Base-by-base conservation (phyloP, 2,329 filamentous ascomycete genomes). In the Penicillium janthinellum region DNA sequence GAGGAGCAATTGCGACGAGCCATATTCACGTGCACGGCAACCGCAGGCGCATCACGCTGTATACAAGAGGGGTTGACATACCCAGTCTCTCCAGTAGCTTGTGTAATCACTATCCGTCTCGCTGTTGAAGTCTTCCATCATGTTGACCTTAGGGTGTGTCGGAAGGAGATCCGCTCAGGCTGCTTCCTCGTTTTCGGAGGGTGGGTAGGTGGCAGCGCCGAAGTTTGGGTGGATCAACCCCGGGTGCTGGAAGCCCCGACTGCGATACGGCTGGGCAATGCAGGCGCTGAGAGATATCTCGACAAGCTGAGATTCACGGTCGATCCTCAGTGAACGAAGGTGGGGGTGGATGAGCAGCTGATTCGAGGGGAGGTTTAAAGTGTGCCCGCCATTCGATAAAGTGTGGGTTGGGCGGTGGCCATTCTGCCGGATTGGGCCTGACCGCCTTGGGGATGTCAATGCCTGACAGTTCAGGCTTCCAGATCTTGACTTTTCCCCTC, bases 11-110 rank as follows among this genome's bases (percentile, higher is more conserved):
- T 39, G 49, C 17, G 17, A 25, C 11, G 17, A 39, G 31, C 17
- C 44, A 52, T 5, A 35, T 28, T 38, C 38, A 42, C 38, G 37
- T 48, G 58, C 47, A 59, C 50, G 47, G 48, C 50, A 57, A 41
- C 64, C 31, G 49, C 58, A 48, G 45, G 38, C 17, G 34, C 20
- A 53, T 42, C 22, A 37, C 28, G 54, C 54, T 58, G 54, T 25
- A 60, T 50, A 56, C 56, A 62, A 52, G 47, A 42, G 53, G 62
- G 63, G 61, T 44, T 5, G 41, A 88, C 91, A 82, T 83, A 98
- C 95, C 95, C 95, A 99, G 81, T 99, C 95, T 77, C 94, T 85
- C 95, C 95, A 99, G 78, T 98, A 99, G 79, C 92, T 98, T 51
- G 95, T 97, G 77, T 98, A 99, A 81, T 99, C 95, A 79, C 93